phyloP scores from a whole-genome alignment of 768 basidiomycete species.

The Leccinellum albellum region DNA sequence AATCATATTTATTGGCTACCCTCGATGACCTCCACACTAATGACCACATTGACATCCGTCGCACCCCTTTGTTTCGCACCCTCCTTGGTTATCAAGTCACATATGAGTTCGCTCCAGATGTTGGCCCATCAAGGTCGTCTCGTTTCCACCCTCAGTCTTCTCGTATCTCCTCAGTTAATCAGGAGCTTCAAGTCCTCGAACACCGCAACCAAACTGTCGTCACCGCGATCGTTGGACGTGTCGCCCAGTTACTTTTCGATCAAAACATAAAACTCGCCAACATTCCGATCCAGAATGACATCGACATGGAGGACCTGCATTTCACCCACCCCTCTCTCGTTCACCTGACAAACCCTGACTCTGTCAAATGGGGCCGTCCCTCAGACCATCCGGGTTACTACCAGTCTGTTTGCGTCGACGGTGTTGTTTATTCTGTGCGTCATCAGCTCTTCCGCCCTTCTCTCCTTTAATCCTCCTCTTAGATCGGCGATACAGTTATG shows the following conservation, averaged over 20 bases:
- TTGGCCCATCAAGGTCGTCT: constrained; percentile 12
- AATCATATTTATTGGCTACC: constrained; percentile 39
- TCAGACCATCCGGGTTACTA: constrained; percentile 35
- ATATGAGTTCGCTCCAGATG: constrained; percentile 20
- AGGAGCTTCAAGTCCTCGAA: constrained; percentile 34
- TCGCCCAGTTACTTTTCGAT: constrained; percentile 46
- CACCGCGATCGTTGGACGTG: constrained; percentile 44
- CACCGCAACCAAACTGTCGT: constrained; percentile 37
- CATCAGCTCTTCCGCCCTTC: neutral
- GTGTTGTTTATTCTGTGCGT: constrained; percentile 51
- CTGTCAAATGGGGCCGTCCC: constrained; percentile 33
- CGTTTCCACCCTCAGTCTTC: constrained; percentile 15
- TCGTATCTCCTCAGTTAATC: constrained; percentile 5
- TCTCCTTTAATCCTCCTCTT: constrained; percentile 7
- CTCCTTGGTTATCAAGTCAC: constrained; percentile 27
- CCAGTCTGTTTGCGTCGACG: constrained; percentile 51
- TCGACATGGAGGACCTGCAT: constrained; percentile 14
- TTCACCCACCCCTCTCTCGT: constrained; percentile 15
- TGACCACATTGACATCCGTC: constrained; percentile 30
- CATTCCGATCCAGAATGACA: constrained; percentile 26
- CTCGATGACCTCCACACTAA: constrained; percentile 38
- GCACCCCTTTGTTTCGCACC: constrained; percentile 40
- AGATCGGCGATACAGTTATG: constrained; percentile 65
- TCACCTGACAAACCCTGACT: constrained; percentile 29
- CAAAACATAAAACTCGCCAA: constrained; percentile 42